A percentile compares a stretch with the other conserved stretches of the same genome.
Evolutionary conservation across 768 basidiomycete genomes (phyloP).

Genomic region (Leccinum incarnatum): DNA sequence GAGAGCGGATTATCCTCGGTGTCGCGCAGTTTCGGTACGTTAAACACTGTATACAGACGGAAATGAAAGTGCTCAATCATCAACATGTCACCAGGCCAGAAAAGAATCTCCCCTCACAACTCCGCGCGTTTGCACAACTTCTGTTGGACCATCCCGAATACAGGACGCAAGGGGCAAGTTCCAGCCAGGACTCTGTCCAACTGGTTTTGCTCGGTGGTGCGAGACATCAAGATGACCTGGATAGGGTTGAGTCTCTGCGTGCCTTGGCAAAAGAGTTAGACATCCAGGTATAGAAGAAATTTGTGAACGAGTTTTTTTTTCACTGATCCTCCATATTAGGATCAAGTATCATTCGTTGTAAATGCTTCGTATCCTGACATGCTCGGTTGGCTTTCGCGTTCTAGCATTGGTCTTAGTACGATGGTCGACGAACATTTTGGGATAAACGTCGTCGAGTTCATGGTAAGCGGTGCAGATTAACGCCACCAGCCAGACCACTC

Average conservation of each 20-base stretch:
- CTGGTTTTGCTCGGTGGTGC: slow-evolving; percentile 84
- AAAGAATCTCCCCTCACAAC: slow-evolving; percentile 85
- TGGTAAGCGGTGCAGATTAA: slow-evolving; percentile 53
- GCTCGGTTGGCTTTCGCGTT: slow-evolving; percentile 64
- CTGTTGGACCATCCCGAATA: slow-evolving; percentile 61
- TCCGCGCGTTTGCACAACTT: slow-evolving; percentile 64
- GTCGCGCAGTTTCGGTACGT: slow-evolving; percentile 89
- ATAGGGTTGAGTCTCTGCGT: slow-evolving; percentile 61
- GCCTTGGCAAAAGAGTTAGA: slow-evolving; percentile 57
- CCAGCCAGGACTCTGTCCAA: slow-evolving; percentile 37
- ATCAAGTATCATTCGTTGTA: slow-evolving; percentile 71
- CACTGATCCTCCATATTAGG: slow-evolving; percentile 38
- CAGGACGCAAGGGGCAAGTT: slow-evolving; percentile 14
- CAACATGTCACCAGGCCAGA: slow-evolving; percentile 63
- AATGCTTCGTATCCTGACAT: slow-evolving; percentile 79
- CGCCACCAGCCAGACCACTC: neutral
- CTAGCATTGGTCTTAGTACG: slow-evolving; percentile 87
- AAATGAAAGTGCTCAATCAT: neutral
- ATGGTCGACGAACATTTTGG: slow-evolving; percentile 99
- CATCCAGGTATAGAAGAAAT: slow-evolving; percentile 52
- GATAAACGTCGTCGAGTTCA: slow-evolving; percentile 96
- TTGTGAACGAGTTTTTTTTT: neutral
- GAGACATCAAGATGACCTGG: slow-evolving; percentile 73
- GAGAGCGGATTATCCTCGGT: slow-evolving; percentile 73
- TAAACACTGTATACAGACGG: neutral